Conservation (phyloP, 257 asterid genomes). For the Echites panduratus region DNA sequence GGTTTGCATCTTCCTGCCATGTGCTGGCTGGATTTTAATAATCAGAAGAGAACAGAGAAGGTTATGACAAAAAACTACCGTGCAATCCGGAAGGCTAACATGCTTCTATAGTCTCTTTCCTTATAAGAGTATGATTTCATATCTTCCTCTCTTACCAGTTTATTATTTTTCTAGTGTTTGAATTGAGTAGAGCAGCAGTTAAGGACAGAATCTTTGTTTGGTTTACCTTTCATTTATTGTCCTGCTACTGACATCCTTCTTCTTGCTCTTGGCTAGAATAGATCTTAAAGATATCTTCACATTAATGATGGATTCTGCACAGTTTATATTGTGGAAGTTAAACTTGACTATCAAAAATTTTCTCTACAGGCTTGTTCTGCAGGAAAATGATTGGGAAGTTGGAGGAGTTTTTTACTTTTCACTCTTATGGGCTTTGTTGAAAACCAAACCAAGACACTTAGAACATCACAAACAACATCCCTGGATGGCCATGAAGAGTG, state of each 20-base stretch:
- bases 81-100: slow-evolving; percentile 35
- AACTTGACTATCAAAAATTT: neutral
- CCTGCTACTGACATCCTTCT: slow-evolving; percentile 15
- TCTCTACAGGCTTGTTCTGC: neutral
- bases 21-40: slow-evolving; percentile 36
- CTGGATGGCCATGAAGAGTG: neutral
- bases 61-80: slow-evolving; percentile 30
- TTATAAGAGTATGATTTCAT: neutral
- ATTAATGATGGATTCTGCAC: slow-evolving; percentile 3
- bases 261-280: slow-evolving; percentile 1
- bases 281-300: slow-evolving; percentile 12
- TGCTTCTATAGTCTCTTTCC: slow-evolving; percentile 19
- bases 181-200: slow-evolving; percentile 24
- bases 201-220: slow-evolving; percentile 47
- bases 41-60: slow-evolving; percentile 25
- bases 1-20: slow-evolving; percentile 46
- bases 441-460: neutral
- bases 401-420: neutral
- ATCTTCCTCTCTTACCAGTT: slow-evolving; percentile 9
- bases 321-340: neutral
- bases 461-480: neutral
- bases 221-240: slow-evolving; percentile 24
- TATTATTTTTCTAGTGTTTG: slow-evolving; percentile 9
- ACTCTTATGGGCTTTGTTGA: neutral
- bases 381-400: neutral